Evolutionary conservation across 805 yeast species (phyloP), one percentile per base, ranked within the genome.

Genomic region (Nakazawaea ernobii): DNA sequence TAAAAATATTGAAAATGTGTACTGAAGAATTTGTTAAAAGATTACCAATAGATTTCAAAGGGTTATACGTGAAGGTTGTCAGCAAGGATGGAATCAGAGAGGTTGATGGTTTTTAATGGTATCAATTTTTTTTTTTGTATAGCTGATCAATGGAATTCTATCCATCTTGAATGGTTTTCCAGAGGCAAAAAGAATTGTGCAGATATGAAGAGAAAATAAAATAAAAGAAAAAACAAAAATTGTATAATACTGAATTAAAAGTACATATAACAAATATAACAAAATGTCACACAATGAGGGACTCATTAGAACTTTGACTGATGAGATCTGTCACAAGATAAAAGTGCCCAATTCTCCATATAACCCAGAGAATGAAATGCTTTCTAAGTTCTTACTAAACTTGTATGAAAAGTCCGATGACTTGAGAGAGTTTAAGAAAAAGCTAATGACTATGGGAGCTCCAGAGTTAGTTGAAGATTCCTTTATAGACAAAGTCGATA

Each of bases 31-130:
- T 94, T 58, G 74, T 79, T 52, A 80, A 74, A 49, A 83, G 99
- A 73, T 77, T 89, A 84, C 97, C 97, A 39, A 77, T 94, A 51
- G 98, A 92, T 60, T 92, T 87, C 75, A 94, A 92, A 71, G 98
- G 98, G 4, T 55, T 67, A 45, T 52, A 56, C 42, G 65, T 67
- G 17, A 66, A 67, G 49, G 58, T 65, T 39, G 58, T 66, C 28
- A 63, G 59, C 40, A 63, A 62, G 44, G 58, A 64, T 35, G 71
- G 71, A 38, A 50, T 67, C 44, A 64, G 59, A 49, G 56, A 52
- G 9, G 50, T 62, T 35, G 61, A 60, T 4, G 53, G 54, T 35
- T 43, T 50, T 24, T 39, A 39, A 30, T 20, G 32, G 24, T 20
- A 24, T 20, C n/a, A n/a, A n/a, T n/a, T n/a, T 46, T 32, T 17